Base-by-base conservation (phyloP, 352 stramenopile genomes). In the Globisporangium solare region DNA sequence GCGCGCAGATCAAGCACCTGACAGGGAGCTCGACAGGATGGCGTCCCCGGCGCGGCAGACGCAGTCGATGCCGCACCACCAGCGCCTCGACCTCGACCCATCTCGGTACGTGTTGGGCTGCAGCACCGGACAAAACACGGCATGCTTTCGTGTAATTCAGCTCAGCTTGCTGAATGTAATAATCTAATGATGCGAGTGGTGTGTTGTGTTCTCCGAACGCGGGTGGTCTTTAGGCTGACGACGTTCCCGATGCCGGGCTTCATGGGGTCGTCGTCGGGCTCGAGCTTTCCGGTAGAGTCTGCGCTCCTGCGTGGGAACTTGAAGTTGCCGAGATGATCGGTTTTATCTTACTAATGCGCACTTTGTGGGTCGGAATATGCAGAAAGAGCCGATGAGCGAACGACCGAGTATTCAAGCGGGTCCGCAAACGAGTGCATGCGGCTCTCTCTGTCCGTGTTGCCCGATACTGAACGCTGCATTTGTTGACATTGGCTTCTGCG, bases 221-320 rank as follows among this genome's bases (percentile, higher is more conserved):
- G 8, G 18, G n/a, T 48, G 32, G 22, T 22, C 12, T 12, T 12
- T 62, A 87, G 79, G 3, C 73, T 89, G 49, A 89, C 79, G 54
- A 87, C 74, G 49, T 89, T 89, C 54, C 79, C 79, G 15, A 67
- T 86, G 54, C 79, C 79, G 6, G 79, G 79, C 0, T 85, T 73
- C 54, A 70, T 79, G 56, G 56, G 75, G 8, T 77, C 76, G 27
- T 35, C 27, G 27, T 35, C 27, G 2, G 27, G 27, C 14, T 70
- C 74, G 0, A 47, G 21, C 31, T 71, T 82, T 53, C 71, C 85
- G 62, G 78, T 83, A 35, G 22, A 42, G 15, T 18, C 24, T 35
- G 27, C 0, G 27, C 27, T 35, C 0, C 10, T 35, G 27, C 0
- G 7, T 35, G 27, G 14, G 2, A 14, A 42, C 41, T 43, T 43